phyloP scores from a whole-genome alignment of 768 basidiomycete species.

The Rhizopogon rudus region DNA sequence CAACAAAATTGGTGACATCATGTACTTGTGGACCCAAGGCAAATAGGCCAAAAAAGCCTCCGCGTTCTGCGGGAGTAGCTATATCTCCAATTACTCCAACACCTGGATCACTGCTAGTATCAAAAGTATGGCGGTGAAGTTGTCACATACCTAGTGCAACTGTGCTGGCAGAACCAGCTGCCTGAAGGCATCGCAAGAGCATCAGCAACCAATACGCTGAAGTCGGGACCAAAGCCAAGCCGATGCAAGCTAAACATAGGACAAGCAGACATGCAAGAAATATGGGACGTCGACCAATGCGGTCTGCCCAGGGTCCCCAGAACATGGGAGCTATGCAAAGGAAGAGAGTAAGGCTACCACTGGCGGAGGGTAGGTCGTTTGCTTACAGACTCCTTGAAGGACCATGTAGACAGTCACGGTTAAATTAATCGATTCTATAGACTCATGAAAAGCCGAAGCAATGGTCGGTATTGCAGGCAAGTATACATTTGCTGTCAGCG shows the following conservation, averaged over 20 bases:
- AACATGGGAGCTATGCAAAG: constrained; percentile 48
- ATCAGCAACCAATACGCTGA: constrained; percentile 74
- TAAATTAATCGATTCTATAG: constrained; percentile 70
- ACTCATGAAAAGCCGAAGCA: constrained; percentile 51
- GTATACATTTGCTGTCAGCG: constrained; percentile 73
- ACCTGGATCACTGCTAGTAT: constrained; percentile 30
- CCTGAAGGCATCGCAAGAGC: constrained; percentile 76
- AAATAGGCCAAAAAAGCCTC: constrained; percentile 68
- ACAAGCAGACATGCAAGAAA: constrained; percentile 60
- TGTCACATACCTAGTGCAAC: constrained; percentile 56
- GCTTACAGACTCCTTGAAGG: constrained; percentile 41
- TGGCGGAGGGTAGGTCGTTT: neutral
- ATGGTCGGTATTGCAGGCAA: constrained; percentile 75
- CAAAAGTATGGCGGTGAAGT: neutral
- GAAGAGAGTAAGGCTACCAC: neutral
- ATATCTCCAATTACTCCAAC: constrained; percentile 81
- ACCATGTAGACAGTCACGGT: constrained; percentile 64
- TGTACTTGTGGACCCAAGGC: constrained; percentile 58
- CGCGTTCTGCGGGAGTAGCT: constrained; percentile 65
- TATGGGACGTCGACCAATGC: constrained; percentile 57
- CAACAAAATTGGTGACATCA: neutral
- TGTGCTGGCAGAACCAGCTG: constrained; percentile 74
- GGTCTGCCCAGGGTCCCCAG: constrained; percentile 61
- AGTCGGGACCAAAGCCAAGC: constrained; percentile 49
- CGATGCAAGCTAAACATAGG: constrained; percentile 61